Percentiles rank a stretch among this genome's conserved stretches.
These are phyloP conservation scores for Centrapalus pauciflorus DNA, from an alignment of 129 eudicot species.

Conservation along the genomic window DNA sequence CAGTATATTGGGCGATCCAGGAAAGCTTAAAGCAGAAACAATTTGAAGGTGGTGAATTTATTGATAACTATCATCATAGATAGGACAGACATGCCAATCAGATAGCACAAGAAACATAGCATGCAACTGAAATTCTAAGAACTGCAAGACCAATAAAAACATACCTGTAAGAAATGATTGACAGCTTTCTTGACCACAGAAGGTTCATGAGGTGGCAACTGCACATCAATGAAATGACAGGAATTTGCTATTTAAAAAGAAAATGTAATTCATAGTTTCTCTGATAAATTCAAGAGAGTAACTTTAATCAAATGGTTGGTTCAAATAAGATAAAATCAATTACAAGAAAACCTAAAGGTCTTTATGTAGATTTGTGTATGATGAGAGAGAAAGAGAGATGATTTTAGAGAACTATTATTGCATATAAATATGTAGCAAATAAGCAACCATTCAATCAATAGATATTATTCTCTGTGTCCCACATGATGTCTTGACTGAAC, in stretches of 20 bases:
- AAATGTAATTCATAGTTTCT: not conserved
- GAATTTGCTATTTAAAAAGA: not conserved
- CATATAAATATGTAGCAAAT: too few relatives aligned
- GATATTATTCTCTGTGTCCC: not conserved
- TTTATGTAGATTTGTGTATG: not conserved
- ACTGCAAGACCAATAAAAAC: constrained; percentile 11
- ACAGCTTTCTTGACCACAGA: constrained; percentile 81
- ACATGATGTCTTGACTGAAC: not conserved
- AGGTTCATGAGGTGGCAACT: constrained; percentile 96
- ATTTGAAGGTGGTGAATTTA: not conserved
- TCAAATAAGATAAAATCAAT: not conserved
- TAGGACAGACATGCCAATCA: not conserved
- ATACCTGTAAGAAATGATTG: constrained; percentile 92
- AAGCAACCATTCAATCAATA: not conserved
- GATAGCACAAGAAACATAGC: not conserved
- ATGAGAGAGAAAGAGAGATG: too few relatives aligned
- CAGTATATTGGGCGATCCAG: not conserved
- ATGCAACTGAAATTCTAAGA: not conserved
- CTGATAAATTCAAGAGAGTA: not conserved
- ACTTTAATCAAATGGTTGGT: not conserved
- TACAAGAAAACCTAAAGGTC: not conserved
- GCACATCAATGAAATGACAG: constrained; percentile 26
- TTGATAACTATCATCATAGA: not conserved
- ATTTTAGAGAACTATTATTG: too few relatives aligned
- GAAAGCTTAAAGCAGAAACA: not conserved